A percentile compares a stretch with the other conserved stretches of the same genome.
phyloP scores from a whole-genome alignment of 2,329 filamentous ascomycete species.

The Xylaria sp. region DNA sequence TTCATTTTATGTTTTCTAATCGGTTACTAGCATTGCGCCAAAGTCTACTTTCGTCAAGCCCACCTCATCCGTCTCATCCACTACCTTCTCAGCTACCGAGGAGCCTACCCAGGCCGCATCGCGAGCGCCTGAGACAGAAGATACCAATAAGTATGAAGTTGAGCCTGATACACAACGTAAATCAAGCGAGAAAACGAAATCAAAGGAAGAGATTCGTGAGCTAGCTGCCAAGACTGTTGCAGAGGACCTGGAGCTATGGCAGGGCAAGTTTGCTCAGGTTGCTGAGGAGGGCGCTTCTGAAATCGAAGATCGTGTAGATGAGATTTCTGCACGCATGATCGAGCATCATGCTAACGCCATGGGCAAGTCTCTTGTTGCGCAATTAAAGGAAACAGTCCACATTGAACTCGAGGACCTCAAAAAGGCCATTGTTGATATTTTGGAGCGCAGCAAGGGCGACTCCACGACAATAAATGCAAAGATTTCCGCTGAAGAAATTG shows the following conservation, averaged over 20 bases:
- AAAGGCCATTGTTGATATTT: constrained; percentile 70
- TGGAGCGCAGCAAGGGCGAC: constrained; percentile 64
- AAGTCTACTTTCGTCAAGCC: constrained; percentile 55
- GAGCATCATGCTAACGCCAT: constrained; percentile 71
- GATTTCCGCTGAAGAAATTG: constrained; percentile 51
- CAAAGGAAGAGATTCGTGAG: constrained; percentile 65
- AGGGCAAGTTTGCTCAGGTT: constrained; percentile 85
- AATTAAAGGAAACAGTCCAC: constrained; percentile 74
- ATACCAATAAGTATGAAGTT: constrained; percentile 39
- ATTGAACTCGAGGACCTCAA: constrained; percentile 74
- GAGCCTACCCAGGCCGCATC: constrained; percentile 42
- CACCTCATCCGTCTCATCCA: constrained; percentile 44
- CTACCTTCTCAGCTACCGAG: constrained; percentile 41
- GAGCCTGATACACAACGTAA: constrained; percentile 39
- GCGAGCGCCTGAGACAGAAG: constrained; percentile 33
- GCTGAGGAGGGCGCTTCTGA: constrained; percentile 81
- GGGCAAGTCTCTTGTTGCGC: constrained; percentile 72
- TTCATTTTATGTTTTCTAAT: constrained; percentile 26
- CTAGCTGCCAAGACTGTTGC: constrained; percentile 74
- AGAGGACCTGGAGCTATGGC: constrained; percentile 84
- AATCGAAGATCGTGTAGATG: constrained; percentile 75
- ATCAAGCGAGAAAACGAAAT: constrained; percentile 50
- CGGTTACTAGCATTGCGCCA: constrained; percentile 40
- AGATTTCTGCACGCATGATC: constrained; percentile 66
- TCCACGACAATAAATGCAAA: constrained; percentile 50